phyloP scores from a whole-genome alignment of 805 yeast species.

The Myxozyma mucilagina region DNA sequence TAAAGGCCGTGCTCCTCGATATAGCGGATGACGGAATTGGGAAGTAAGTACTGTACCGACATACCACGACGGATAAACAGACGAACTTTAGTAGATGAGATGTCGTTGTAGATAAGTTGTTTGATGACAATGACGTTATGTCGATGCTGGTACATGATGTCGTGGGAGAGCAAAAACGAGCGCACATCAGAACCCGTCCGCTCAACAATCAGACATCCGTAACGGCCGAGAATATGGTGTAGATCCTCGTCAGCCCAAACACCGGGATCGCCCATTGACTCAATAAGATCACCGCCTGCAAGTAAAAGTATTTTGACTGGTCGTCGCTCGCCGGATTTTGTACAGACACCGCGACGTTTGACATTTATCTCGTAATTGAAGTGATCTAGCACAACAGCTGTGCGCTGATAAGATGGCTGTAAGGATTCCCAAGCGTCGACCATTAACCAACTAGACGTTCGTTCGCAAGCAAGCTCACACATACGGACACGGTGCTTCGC shows the following conservation, averaged over 20 bases:
- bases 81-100: conserved; percentile 90
- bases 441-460: conserved; percentile 97
- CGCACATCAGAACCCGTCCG: conserved; percentile 96
- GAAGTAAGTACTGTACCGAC: conserved; percentile 93
- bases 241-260: conserved; percentile 97
- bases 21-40: conserved; percentile 91
- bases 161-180: conserved; percentile 86
- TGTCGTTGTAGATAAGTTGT: conserved; percentile 94
- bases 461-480: conserved; percentile 97
- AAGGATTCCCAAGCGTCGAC: conserved; percentile 99
- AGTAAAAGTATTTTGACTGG: conserved; percentile 94
- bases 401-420: conserved; percentile 86
- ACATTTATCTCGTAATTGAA: conserved; percentile 93
- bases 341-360: conserved; percentile 79
- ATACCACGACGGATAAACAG: conserved; percentile 89
- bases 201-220: conserved; percentile 95
- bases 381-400: conserved; percentile 94
- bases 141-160: conserved; percentile 91
- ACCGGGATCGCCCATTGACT: conserved; percentile 99
- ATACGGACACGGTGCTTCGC: conserved; percentile 89
- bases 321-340: conserved; percentile 48
- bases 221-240: conserved; percentile 91
- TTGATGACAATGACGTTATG: conserved; percentile 91
- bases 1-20: conserved; percentile 90
- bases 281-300: conserved; percentile 97